phyloP scores from a whole-genome alignment of 2,329 filamentous ascomycete species.

The Xylariaceae sp. region DNA sequence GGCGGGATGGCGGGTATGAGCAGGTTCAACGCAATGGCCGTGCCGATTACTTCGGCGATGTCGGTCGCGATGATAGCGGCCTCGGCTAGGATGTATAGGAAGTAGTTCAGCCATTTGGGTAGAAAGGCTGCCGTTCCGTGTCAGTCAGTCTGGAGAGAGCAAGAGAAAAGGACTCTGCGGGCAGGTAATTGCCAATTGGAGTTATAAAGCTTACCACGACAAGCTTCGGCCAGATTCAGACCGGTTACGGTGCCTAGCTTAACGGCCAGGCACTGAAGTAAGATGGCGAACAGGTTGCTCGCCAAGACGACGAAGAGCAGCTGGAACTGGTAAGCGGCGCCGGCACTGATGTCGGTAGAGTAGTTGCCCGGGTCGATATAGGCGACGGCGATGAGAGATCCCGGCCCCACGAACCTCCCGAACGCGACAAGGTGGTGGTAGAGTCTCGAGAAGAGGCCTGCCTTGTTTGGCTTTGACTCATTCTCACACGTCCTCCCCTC shows the following conservation, averaged over 20 bases:
- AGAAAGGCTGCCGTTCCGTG: too few relatives aligned
- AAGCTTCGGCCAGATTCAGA: conserved; percentile 62
- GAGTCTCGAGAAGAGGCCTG: too few relatives aligned
- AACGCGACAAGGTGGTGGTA: conserved; percentile 43
- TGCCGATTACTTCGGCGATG: conserved; percentile 67
- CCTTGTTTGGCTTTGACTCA: too few relatives aligned
- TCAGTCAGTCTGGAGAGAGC: too few relatives aligned
- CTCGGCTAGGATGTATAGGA: conserved; percentile 61
- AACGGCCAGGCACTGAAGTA: conserved; percentile 64
- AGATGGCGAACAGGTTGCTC: conserved; percentile 67
- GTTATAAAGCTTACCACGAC: too few relatives aligned
- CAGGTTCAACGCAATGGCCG: conserved; percentile 65
- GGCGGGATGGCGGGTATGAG: conserved; percentile 60
- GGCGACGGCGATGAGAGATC: conserved; percentile 60
- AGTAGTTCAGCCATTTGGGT: conserved; percentile 60
- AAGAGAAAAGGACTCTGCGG: too few relatives aligned
- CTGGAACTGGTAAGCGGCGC: conserved; percentile 60
- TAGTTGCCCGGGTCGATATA: conserved; percentile 66
- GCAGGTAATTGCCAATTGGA: too few relatives aligned
- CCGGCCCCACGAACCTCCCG: conserved; percentile 59
- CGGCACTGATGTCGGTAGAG: conserved; percentile 65
- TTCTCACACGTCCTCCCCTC: too few relatives aligned
- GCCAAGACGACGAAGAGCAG: conserved; percentile 66
- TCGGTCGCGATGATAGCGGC: conserved; percentile 68
- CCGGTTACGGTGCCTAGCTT: conserved; percentile 68